A percentile compares a stretch with the other conserved stretches of the same genome.
These are phyloP conservation scores for Capsicum pubescens DNA, from an alignment of 257 asterid genomes.

Conservation along the genomic window DNA sequence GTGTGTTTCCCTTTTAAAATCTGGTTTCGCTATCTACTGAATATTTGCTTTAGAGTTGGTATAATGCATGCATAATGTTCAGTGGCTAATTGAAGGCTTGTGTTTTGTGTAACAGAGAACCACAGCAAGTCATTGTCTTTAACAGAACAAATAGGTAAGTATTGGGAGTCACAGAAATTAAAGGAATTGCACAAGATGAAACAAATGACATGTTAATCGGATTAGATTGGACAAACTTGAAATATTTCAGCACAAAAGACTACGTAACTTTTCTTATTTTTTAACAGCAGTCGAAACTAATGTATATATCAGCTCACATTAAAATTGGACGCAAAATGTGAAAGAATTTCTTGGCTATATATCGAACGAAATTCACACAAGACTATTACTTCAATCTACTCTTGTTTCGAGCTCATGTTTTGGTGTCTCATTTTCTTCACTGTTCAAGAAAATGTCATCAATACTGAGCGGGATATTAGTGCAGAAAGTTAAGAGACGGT, in stretches of 20 bases:
- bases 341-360: too few relatives aligned
- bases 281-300: conserved; percentile 1
- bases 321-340: neutral
- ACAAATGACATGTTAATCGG: neutral
- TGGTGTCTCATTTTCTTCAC: conserved; percentile 42
- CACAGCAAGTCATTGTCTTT: too few relatives aligned
- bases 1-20: too few relatives aligned
- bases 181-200: too few relatives aligned
- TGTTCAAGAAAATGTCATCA: conserved; percentile 66
- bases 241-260: conserved; percentile 7
- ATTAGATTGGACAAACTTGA: neutral
- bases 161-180: too few relatives aligned
- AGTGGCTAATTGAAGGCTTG: too few relatives aligned
- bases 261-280: neutral
- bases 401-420: conserved; percentile 49
- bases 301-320: neutral
- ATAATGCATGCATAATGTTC: too few relatives aligned
- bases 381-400: conserved; percentile 38
- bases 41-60: too few relatives aligned
- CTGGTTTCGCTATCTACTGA: too few relatives aligned
- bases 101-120: too few relatives aligned
- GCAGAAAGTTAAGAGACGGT: conserved; percentile 57
- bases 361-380: too few relatives aligned
- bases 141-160: too few relatives aligned
- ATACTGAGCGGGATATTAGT: conserved; percentile 71